A percentile compares a stretch with the other conserved stretches of the same genome.
These are phyloP conservation scores for Cystobasidium onofrii DNA, from an alignment of 768 basidiomycete genomes.

Conservation along the genomic window DNA sequence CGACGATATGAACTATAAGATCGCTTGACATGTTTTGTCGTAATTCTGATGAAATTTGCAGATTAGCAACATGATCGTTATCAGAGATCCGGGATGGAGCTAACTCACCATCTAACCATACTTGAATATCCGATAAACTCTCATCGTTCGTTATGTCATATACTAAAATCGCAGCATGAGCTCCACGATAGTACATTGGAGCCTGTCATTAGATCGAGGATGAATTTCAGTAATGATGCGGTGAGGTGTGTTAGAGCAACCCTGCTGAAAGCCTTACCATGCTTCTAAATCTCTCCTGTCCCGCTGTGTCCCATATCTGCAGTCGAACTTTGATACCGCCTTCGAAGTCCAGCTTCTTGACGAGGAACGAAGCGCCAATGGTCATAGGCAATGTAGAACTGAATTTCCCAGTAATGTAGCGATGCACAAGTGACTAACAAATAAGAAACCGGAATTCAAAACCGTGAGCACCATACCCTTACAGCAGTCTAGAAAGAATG, in stretches of 20 bases:
- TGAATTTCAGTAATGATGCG: too few relatives aligned
- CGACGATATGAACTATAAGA: constrained; percentile 88
- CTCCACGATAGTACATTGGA: constrained; percentile 93
- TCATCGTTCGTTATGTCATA: constrained; percentile 89
- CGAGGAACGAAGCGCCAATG: constrained; percentile 85
- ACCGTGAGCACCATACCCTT: not conserved
- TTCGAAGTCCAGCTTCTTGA: constrained; percentile 79
- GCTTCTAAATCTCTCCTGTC: constrained; percentile 50
- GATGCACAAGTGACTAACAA: constrained; percentile 62
- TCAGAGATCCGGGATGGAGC: too few relatives aligned
- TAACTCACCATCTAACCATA: constrained; percentile 71
- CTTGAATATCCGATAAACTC: constrained; percentile 80
- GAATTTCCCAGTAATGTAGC: constrained; percentile 85
- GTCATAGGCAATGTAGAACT: constrained; percentile 81
- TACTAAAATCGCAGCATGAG: constrained; percentile 83
- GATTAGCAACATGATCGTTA: too few relatives aligned
- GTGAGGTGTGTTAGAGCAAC: too few relatives aligned
- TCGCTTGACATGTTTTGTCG: constrained; percentile 49
- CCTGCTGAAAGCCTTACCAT: constrained; percentile 22
- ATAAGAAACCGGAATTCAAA: not conserved
- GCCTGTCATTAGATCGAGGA: too few relatives aligned
- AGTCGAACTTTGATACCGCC: constrained; percentile 65
- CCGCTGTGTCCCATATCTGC: constrained; percentile 71
- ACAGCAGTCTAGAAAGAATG: not conserved
- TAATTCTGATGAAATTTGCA: constrained; percentile 41